Percentiles rank a stretch among this genome's conserved stretches.
Conservation (phyloP, 2,329 filamentous ascomycete species). For the Colletotrichum gigasporum region DNA sequence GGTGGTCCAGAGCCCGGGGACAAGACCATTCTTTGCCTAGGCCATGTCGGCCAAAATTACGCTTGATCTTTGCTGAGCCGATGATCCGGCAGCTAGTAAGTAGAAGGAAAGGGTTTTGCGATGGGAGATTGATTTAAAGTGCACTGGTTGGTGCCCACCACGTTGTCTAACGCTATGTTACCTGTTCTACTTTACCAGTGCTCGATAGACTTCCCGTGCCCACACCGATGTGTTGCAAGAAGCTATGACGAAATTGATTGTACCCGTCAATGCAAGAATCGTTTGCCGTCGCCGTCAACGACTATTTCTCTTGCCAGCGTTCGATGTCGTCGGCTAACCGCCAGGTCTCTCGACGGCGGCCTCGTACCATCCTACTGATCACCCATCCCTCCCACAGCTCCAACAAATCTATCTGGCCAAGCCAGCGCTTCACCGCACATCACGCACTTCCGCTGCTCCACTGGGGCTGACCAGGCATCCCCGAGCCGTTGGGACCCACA, state of each 20-base stretch:
- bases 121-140: conserved; percentile 21
- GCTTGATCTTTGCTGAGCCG: conserved; percentile 12
- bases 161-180: not conserved
- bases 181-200: not conserved
- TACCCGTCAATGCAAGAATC: not conserved
- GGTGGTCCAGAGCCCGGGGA: conserved; percentile 1
- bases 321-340: conserved; percentile 11
- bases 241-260: not conserved
- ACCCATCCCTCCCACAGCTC: not conserved
- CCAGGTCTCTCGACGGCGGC: conserved; percentile 10
- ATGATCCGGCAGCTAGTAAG: not conserved
- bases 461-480: not conserved
- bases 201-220: conserved; percentile 25
- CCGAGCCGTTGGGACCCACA: conserved; percentile 4
- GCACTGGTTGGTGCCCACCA: not conserved
- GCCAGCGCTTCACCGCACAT: conserved; percentile 26
- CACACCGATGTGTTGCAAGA: not conserved
- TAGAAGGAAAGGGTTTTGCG: not conserved
- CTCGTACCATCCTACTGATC: not conserved
- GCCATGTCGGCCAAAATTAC: not conserved
- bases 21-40: conserved; percentile 5
- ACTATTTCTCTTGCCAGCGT: not conserved
- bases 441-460: conserved; percentile 3
- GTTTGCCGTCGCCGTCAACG: not conserved
- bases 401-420: conserved; percentile 13